These are phyloP conservation scores for Royoungia palumana DNA, from an alignment of 768 basidiomycete species.

Conservation along the genomic window DNA sequence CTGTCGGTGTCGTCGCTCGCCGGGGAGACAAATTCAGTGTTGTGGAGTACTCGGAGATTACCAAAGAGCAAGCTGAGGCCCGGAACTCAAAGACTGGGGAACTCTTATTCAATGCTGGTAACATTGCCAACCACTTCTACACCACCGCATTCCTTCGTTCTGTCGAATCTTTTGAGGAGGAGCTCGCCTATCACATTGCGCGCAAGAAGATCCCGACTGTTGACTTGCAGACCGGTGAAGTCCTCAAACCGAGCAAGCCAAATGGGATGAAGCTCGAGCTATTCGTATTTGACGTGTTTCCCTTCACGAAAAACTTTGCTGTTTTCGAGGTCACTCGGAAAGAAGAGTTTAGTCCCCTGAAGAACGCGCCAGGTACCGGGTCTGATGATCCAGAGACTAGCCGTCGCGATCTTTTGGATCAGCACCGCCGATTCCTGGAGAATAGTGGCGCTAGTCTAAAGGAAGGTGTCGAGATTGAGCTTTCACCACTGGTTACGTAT, in stretches of 20 bases:
- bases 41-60: slow-evolving; percentile 97
- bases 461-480: slow-evolving; percentile 81
- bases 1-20: slow-evolving; percentile 91
- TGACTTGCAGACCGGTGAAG: slow-evolving; percentile 62
- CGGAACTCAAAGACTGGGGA: slow-evolving; percentile 68
- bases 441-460: slow-evolving; percentile 68
- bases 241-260: slow-evolving; percentile 79
- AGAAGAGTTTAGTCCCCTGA: slow-evolving; percentile 95
- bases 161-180: slow-evolving; percentile 77
- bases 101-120: slow-evolving; percentile 88
- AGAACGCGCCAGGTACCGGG: slow-evolving; percentile 93
- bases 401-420: slow-evolving; percentile 81
- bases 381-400: slow-evolving; percentile 90
- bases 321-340: slow-evolving; percentile 85
- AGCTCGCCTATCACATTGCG: slow-evolving; percentile 96
- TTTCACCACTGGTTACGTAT: slow-evolving; percentile 86
- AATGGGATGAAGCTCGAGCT: slow-evolving; percentile 99
- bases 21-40: slow-evolving; percentile 84
- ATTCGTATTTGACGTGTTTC: slow-evolving; percentile 99
- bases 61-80: slow-evolving; percentile 78
- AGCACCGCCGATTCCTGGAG: slow-evolving; percentile 84
- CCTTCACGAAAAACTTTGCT: slow-evolving; percentile 76
- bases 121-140: slow-evolving; percentile 99
- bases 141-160: slow-evolving; percentile 77
- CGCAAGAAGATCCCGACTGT: slow-evolving; percentile 93